Evolutionary conservation across 148 eudicot genomes (phyloP).

Genomic region (Amaranthus cruentus): DNA sequence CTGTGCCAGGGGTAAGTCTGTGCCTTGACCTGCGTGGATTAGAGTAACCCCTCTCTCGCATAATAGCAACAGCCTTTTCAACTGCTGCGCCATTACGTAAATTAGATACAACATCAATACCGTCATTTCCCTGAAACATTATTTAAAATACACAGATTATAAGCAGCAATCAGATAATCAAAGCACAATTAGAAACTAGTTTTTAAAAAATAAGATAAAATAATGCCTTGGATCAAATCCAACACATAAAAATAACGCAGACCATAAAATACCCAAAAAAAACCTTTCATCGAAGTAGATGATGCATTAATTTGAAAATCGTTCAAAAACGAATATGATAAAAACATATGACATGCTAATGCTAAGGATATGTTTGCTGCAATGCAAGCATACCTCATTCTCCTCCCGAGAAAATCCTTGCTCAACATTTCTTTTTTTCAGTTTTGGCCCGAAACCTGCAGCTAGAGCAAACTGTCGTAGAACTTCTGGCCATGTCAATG

Average conservation of each 20-base stretch:
- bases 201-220: no score
- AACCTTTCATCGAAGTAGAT: no score
- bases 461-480: slow-evolving; percentile 81
- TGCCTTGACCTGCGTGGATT: slow-evolving; percentile 87
- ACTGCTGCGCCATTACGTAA: slow-evolving; percentile 84
- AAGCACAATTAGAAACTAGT: background rate
- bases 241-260: no score
- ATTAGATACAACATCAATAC: slow-evolving; percentile 57
- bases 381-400: slow-evolving; percentile 49
- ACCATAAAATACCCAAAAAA: no score
- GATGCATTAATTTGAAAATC: no score
- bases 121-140: slow-evolving; percentile 60
- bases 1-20: slow-evolving; percentile 96
- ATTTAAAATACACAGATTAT: background rate
- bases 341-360: background rate
- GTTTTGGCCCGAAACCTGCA: slow-evolving; percentile 89
- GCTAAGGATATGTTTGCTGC: background rate
- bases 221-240: no score
- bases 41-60: slow-evolving; percentile 79
- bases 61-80: slow-evolving; percentile 73
- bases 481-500: slow-evolving; percentile 87
- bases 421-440: slow-evolving; percentile 57
- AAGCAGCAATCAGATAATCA: background rate
- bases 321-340: background rate
- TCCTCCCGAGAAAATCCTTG: slow-evolving; percentile 57